phyloP scores from a whole-genome alignment of 441 rosid genomes.

The Pelargonium citronellum region DNA sequence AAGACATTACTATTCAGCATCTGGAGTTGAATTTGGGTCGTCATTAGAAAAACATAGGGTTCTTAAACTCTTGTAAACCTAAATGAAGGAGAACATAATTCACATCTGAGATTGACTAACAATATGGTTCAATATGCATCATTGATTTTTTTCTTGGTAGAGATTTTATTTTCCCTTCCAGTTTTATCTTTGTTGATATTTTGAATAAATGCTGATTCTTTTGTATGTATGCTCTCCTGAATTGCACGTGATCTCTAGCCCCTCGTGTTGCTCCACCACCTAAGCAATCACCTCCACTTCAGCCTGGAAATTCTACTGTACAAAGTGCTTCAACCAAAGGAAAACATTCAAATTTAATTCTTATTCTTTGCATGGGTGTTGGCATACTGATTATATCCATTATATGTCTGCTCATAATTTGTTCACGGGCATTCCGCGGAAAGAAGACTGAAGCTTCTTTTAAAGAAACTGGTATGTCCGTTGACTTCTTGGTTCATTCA shows the following conservation, averaged over 20 bases:
- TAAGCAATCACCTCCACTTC: conserved; percentile 39
- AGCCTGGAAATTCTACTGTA: conserved; percentile 40
- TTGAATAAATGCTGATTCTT: background rate
- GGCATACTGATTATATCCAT: conserved; percentile 52
- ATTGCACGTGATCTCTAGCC: conserved; percentile 48
- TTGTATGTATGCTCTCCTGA: background rate
- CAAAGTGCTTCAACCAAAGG: conserved; percentile 35
- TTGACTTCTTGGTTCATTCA: conserved; percentile 7
- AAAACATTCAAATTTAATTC: conserved; percentile 52
- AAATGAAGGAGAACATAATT: background rate
- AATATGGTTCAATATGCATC: background rate
- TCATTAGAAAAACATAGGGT: background rate
- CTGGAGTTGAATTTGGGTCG: too few relatives aligned
- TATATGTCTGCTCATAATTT: conserved; percentile 53
- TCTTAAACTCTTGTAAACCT: background rate
- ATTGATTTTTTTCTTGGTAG: background rate
- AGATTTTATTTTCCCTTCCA: background rate
- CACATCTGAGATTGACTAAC: background rate
- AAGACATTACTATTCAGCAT: too few relatives aligned
- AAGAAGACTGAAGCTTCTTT: conserved; percentile 48
- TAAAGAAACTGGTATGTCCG: conserved; percentile 53
- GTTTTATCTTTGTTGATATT: conserved; percentile 7
- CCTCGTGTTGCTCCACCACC: conserved; percentile 55
- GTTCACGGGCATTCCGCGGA: conserved; percentile 48
- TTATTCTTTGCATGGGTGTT: conserved; percentile 57